phyloP scores from a whole-genome alignment of 1,284 basidiomycete genomes.

The Leccinum fallax region DNA sequence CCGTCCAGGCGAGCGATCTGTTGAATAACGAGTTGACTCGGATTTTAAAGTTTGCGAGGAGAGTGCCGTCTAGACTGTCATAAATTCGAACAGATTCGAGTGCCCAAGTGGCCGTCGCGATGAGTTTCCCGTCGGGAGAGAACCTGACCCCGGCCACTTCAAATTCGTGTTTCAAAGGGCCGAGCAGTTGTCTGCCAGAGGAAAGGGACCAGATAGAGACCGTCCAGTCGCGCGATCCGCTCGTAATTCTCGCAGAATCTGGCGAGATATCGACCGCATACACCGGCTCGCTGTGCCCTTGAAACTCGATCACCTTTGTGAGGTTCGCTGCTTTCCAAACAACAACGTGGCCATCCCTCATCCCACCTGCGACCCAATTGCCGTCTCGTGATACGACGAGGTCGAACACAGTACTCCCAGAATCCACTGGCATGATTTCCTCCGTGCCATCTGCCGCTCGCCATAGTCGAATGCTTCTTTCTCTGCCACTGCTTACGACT shows the following conservation, averaged over 20 bases:
- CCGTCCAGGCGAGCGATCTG: background rate
- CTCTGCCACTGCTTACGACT: background rate
- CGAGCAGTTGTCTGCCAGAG: background rate
- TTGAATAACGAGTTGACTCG: background rate
- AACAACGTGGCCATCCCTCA: background rate
- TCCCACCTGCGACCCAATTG: background rate
- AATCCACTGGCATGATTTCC: background rate
- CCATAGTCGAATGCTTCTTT: background rate
- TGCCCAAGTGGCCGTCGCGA: slow-evolving; percentile 13
- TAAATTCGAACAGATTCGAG: background rate
- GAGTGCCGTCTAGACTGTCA: background rate
- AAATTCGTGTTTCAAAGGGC: slow-evolving; percentile 5
- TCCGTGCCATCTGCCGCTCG: background rate
- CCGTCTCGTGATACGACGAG: background rate
- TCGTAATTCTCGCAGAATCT: background rate
- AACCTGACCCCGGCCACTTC: slow-evolving; percentile 10
- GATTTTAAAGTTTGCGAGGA: background rate
- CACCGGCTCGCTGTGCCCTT: background rate
- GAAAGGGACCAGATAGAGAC: background rate
- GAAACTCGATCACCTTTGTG: background rate
- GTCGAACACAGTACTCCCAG: background rate
- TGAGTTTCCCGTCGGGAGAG: background rate
- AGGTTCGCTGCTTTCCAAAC: background rate
- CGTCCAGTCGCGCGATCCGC: background rate
- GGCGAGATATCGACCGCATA: background rate